phyloP scores from a whole-genome alignment of 495 filamentous ascomycete species.

The Hypoxylon rickii region DNA sequence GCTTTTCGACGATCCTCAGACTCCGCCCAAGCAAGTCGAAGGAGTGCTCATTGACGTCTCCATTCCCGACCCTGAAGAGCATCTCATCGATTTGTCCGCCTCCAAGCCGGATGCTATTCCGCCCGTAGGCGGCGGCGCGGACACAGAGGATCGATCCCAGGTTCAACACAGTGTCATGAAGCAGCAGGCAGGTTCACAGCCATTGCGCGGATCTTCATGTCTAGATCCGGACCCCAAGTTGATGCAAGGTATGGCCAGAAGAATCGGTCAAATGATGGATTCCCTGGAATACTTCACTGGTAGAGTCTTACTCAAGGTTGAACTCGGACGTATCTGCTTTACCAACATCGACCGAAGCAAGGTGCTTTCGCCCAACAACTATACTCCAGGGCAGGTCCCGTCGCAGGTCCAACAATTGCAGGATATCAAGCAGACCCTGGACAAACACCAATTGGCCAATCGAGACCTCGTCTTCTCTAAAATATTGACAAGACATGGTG shows the following conservation, averaged over 20 bases:
- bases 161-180: constrained; percentile 38
- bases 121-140: background rate
- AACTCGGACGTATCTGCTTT: constrained; percentile 50
- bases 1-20: no score
- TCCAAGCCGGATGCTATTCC: no score
- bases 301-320: constrained; percentile 41
- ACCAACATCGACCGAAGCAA: constrained; percentile 16
- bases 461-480: constrained; percentile 45
- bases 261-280: constrained; percentile 29
- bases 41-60: no score
- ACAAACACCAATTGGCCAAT: constrained; percentile 15
- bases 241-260: constrained; percentile 8
- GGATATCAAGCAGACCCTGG: constrained; percentile 25
- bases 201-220: background rate
- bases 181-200: constrained; percentile 29
- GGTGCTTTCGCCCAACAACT: no score
- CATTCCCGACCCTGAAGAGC: no score
- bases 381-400: constrained; percentile 10
- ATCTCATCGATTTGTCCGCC: no score
- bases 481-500: constrained; percentile 42
- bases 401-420: constrained; percentile 22
- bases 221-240: constrained; percentile 5
- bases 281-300: constrained; percentile 39
- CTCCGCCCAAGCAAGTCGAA: no score
- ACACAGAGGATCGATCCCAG: constrained; percentile 12